Evolutionary conservation across 2,329 filamentous ascomycete species (phyloP).

Genomic region (Penicillium aurantiogriseum): DNA sequence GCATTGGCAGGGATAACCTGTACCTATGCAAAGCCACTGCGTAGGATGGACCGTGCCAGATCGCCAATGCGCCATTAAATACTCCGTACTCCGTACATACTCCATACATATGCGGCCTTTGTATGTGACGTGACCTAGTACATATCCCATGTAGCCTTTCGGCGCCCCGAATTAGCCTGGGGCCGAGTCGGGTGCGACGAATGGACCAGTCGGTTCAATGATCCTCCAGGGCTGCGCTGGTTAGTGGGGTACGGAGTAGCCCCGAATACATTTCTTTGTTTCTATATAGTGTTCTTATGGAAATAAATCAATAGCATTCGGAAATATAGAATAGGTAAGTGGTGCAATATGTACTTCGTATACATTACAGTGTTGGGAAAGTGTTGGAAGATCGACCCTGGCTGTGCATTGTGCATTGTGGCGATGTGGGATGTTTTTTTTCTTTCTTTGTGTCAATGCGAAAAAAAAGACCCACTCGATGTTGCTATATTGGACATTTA

Average conservation of each 20-base stretch:
- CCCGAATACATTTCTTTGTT: not conserved
- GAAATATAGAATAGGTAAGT: not conserved
- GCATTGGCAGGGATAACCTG: not conserved
- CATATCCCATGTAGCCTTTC: not conserved
- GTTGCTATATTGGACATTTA: not conserved
- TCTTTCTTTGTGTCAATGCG: not conserved
- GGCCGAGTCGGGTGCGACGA: slow-evolving; percentile 23
- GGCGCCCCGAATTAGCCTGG: slow-evolving; percentile 9
- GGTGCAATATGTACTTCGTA: not conserved
- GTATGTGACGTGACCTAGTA: not conserved
- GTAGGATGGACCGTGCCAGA: slow-evolving; percentile 8
- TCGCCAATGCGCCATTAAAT: slow-evolving; percentile 12
- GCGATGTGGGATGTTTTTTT: slow-evolving; percentile 5
- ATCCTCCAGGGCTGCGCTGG: slow-evolving; percentile 11
- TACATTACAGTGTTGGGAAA: not conserved
- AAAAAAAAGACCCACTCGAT: slow-evolving; percentile 1
- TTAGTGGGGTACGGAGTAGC: slow-evolving; percentile 2
- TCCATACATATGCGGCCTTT: not conserved
- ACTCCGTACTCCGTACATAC: not conserved
- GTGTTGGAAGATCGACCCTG: slow-evolving; percentile 1
- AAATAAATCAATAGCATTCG: not conserved
- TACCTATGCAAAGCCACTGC: slow-evolving; percentile 1
- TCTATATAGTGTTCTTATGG: no score
- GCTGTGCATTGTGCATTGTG: slow-evolving; percentile 3
- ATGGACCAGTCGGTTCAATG: slow-evolving; percentile 19